These are phyloP conservation scores for Paecilomyces sp. DNA, from an alignment of 2,329 filamentous ascomycete species.

Conservation along the genomic window DNA sequence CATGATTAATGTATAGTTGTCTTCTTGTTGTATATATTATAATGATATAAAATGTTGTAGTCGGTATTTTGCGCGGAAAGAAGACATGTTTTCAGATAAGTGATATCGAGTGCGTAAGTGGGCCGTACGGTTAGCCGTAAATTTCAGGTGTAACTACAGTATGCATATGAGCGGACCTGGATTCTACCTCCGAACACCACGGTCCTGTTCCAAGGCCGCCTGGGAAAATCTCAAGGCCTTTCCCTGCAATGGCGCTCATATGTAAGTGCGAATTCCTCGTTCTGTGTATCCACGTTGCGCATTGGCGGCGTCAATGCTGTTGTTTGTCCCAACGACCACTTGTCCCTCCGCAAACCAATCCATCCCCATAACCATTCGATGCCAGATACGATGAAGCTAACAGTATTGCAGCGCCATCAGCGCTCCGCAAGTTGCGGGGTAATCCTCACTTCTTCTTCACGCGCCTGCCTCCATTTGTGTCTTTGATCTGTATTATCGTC, in stretches of 20 bases:
- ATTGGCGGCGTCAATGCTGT: neutral
- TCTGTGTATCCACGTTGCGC: neutral
- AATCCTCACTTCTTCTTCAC: constrained; percentile 65
- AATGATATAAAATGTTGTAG: constrained; percentile 4
- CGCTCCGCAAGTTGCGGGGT: constrained; percentile 55
- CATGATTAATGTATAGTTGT: constrained; percentile 3
- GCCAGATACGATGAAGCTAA: constrained; percentile 11
- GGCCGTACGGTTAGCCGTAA: constrained; percentile 25
- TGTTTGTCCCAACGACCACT: neutral
- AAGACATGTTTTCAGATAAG: neutral
- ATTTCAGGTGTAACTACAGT: constrained; percentile 8
- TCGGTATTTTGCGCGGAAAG: neutral
- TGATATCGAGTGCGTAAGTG: constrained; percentile 21
- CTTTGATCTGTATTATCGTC: constrained; percentile 73
- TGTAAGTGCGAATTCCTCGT: constrained; percentile 19
- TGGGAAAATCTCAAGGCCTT: constrained; percentile 19
- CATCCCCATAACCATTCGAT: constrained; percentile 9
- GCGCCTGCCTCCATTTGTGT: constrained; percentile 83
- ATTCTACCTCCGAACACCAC: constrained; percentile 3
- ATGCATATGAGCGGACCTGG: neutral
- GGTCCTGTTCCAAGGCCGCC: constrained; percentile 7
- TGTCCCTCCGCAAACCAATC: constrained; percentile 3
- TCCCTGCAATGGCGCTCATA: constrained; percentile 32
- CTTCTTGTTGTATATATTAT: constrained; percentile 26
- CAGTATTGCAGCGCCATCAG: constrained; percentile 19